phyloP scores from a whole-genome alignment of 2,329 filamentous ascomycete genomes.

The Ceratocystis harringtonii region DNA sequence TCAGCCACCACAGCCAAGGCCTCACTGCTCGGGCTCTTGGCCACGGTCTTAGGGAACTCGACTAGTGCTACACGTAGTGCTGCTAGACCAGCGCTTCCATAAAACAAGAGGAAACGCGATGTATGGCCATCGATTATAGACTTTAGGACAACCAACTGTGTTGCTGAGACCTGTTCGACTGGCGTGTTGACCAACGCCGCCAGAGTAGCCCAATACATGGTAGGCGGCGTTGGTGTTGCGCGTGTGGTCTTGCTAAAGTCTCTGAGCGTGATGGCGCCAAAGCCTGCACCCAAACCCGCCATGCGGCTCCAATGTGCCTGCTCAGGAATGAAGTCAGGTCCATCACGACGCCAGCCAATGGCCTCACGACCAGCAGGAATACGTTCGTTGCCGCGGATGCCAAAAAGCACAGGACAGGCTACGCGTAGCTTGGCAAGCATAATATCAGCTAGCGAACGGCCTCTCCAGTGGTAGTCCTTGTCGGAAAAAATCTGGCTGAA shows the following conservation, averaged over 20 bases:
- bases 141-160: conserved; percentile 55
- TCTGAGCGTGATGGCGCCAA: conserved; percentile 64
- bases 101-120: conserved; percentile 63
- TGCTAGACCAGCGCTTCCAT: conserved; percentile 59
- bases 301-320: conserved; percentile 69
- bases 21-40: conserved; percentile 34
- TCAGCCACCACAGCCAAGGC: conserved; percentile 40
- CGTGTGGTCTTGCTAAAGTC: conserved; percentile 60
- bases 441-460: conserved; percentile 59
- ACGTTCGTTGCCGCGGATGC: conserved; percentile 59
- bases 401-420: conserved; percentile 72
- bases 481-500: conserved; percentile 60
- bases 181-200: conserved; percentile 65
- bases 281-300: conserved; percentile 71
- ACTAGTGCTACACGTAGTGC: conserved; percentile 55
- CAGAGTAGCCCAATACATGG: conserved; percentile 69
- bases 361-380: conserved; percentile 50
- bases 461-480: conserved; percentile 51
- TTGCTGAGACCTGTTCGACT: conserved; percentile 49
- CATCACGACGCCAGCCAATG: conserved; percentile 60
- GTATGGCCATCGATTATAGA: conserved; percentile 60
- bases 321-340: conserved; percentile 45
- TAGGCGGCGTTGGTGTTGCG: conserved; percentile 60
- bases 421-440: conserved; percentile 72
- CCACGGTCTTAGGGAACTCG: conserved; percentile 50